Base-by-base conservation (phyloP, 2,329 filamentous ascomycete species). In the Ceratocystis alfenasii region DNA sequence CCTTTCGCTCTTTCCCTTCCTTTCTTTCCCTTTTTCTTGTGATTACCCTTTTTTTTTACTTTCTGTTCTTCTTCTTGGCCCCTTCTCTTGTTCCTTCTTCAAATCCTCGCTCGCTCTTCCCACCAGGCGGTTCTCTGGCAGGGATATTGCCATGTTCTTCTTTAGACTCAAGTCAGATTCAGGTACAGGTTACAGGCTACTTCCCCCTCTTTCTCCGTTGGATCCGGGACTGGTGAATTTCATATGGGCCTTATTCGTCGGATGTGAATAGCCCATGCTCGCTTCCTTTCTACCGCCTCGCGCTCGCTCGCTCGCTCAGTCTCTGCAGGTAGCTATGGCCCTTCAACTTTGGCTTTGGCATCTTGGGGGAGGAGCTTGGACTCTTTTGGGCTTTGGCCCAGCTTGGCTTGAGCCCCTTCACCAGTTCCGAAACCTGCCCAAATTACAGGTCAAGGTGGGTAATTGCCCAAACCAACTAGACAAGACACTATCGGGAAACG, bases 111-210 rank as follows among this genome's bases (percentile, higher is more conserved):
- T 15, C 8, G 8, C 20, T 15, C 20, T 28, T 25, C 8, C 25
- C 25, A 17, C 10, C 50, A 17, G 50, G 3, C 50, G 25, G 12
- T 55, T 28, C 50, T 22, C 22, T 22, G 20, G 50, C 53, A 57
- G 28, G 53, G 53, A 17, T 57, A n/a, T 57, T 57, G 53, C 53
- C 53, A 20, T 57, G 25, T 57, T 57, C 53, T 59, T 59, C 55
- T 59, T 59, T 59, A 59, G 55, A 36, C 55, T 59, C 55, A 36
- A 36, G 55, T 59, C 55, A 59, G 55, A 59, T 59, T 59, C 55
- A 59, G 55, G 55, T 59, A 33, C 28, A 59, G 22, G 25, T 59
- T 59, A 25, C 55, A 59, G 28, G 15, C n/a, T 33, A 6, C 55
- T 59, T 30, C 28, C 33, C 15, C 48, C 48, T 53, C 48, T 50